Base-by-base conservation (phyloP, 257 asterid species). In the Nicotiana tabacum region DNA sequence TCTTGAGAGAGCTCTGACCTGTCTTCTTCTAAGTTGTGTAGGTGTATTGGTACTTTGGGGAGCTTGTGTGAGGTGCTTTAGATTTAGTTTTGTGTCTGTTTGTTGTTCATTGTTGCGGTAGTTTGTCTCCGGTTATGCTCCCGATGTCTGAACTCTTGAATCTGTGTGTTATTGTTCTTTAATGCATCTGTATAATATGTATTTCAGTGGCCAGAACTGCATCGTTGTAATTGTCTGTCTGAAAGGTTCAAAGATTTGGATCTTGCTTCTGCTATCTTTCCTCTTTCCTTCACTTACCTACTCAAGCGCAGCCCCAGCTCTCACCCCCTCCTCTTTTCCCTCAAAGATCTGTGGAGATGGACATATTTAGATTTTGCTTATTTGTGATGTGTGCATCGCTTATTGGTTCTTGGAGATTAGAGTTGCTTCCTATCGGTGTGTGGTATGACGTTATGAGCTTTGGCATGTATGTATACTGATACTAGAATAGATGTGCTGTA, bases 1-100 rank as follows among this genome's bases (percentile, higher is more conserved):
- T 84, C 85, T 69, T 66, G 82, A 85, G 80, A 85, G 82, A 85
- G 79, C 78, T 81, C 78, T 82, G 64, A 84, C 56, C 57, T 77
- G 78, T 77, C 70, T 51, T 78, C 82, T 81, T 62, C 69, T 43
- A 61, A 84, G 77, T 66, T 48, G 51, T 74, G 62, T 74, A 48
- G 61, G 24, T 74, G 62, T 48, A 74, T 48, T 74, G 21, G 79
- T 27, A 74, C 43, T 74, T 74, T 27, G 39, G 39, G 33, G 27
- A 51, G 80, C 27, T 74, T 7, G 1, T 74, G 35, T 37, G 27
- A 48, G 62, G 62, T 48, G 80, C 39, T 48, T 74, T 74, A 74
- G 62, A 74, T 48, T 74, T 74, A 74, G 16, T 51, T 48, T 74
- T 48, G 30, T 74, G 80, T 27, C 62, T 13, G 24, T 74, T 48